A percentile compares a stretch with the other conserved stretches of the same genome.
Conservation (phyloP, 768 basidiomycete genomes). For the Mycena epipterygia region DNA sequence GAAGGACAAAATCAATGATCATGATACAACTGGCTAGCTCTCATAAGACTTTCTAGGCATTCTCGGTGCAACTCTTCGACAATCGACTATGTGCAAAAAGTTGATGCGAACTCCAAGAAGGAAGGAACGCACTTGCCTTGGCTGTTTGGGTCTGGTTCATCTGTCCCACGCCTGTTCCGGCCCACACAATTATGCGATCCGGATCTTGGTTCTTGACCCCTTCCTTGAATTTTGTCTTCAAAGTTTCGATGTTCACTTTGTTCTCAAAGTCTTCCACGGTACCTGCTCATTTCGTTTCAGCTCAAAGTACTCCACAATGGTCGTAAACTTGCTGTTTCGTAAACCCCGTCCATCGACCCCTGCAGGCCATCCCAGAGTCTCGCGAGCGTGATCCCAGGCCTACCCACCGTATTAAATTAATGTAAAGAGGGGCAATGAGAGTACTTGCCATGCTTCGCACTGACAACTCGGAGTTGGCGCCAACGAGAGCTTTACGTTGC, state of each 20-base stretch:
- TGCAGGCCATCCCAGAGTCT: slow-evolving; percentile 69
- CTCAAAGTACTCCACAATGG: slow-evolving; percentile 41
- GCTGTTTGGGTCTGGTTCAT: slow-evolving; percentile 61
- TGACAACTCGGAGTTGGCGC: slow-evolving; percentile 59
- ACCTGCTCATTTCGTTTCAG: slow-evolving; percentile 48
- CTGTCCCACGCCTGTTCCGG: slow-evolving; percentile 64
- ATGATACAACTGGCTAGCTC: slow-evolving; percentile 41
- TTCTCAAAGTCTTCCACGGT: slow-evolving; percentile 70
- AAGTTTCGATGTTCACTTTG: slow-evolving; percentile 57
- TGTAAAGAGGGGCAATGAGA: background rate
- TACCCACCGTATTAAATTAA: background rate
- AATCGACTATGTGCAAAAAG: slow-evolving; percentile 57
- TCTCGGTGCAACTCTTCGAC: slow-evolving; percentile 66
- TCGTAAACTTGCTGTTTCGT: slow-evolving; percentile 58
- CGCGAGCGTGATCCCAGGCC: slow-evolving; percentile 72
- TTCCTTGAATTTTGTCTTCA: slow-evolving; percentile 61
- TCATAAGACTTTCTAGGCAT: slow-evolving; percentile 52
- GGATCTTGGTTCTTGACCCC: slow-evolving; percentile 61
- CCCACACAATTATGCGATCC: slow-evolving; percentile 73
- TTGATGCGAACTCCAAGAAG: background rate
- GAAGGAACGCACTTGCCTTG: slow-evolving; percentile 43
- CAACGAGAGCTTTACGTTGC: slow-evolving; percentile 67
- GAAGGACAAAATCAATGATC: slow-evolving; percentile 31
- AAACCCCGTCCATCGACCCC: slow-evolving; percentile 76
- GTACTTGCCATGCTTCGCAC: slow-evolving; percentile 66